Evolutionary conservation across 139 green algal genomes (phyloP).

Genomic region (Picochlorum sp.): DNA sequence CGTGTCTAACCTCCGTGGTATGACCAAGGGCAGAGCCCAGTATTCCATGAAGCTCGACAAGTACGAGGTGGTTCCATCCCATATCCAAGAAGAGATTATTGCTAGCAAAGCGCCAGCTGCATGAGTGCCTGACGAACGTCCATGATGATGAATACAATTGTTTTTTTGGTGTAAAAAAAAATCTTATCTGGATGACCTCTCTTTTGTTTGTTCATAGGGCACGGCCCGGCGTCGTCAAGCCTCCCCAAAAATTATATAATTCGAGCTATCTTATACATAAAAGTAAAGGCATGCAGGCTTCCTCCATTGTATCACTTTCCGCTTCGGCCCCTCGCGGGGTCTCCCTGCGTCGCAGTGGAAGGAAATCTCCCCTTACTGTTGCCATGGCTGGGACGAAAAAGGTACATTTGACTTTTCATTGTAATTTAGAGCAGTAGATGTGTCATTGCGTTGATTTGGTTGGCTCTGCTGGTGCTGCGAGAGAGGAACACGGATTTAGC

Average conservation of each 20-base stretch:
- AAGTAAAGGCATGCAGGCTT: too few relatives aligned
- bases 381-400: slow-evolving; percentile 16
- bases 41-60: slow-evolving; percentile 86
- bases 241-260: too few relatives aligned
- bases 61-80: slow-evolving; percentile 87
- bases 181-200: background rate
- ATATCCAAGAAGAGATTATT: slow-evolving; percentile 89
- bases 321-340: background rate
- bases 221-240: too few relatives aligned
- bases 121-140: background rate
- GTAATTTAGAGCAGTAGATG: too few relatives aligned
- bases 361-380: background rate
- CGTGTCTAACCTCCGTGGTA: slow-evolving; percentile 82
- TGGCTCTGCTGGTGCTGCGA: background rate
- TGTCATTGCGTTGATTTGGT: too few relatives aligned
- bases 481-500: background rate
- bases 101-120: background rate
- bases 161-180: background rate
- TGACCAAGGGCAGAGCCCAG: slow-evolving; percentile 94
- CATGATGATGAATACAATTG: background rate
- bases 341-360: background rate
- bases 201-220: too few relatives aligned
- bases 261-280: too few relatives aligned
- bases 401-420: slow-evolving; percentile 1
- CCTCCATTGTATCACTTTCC: background rate